Base-by-base conservation (phyloP, 1,139 yeast genomes). In the Candida frijolesensis region DNA sequence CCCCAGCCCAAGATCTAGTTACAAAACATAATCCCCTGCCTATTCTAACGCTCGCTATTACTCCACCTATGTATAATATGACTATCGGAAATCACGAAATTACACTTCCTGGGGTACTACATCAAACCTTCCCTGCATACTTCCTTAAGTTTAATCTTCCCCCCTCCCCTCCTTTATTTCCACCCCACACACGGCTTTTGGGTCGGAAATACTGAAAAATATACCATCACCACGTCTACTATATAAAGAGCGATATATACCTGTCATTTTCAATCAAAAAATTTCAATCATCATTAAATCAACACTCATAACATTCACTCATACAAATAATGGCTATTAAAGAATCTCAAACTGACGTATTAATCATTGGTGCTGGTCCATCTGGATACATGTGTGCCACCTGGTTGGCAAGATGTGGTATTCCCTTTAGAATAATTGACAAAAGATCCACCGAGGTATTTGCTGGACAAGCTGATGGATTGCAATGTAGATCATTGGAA, bases 311-410 rank as follows among this genome's bases (percentile, higher is more conserved):
- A 22, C 16, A 22, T 19, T 12, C 30, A 14, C 16, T 14, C 11
- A 34, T 16, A 39, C 12, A 15, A 41, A 41, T 11, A 19, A 44
- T 44, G 46, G 29, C 46, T 10, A 56, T 53, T 53, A 62, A 54
- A 43, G 57, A 57, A 45, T 60, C 68, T 5, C 52, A 63, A 33
- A 60, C 63, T 14, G 73, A 68, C 53, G 73, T 68, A 7, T 57
- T 68, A 32, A 65, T 68, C 33, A 59, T 69, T 40, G 73, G 73
- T 19, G 74, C 74, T 27, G 73, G 73, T 30, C 73, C 73, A 7
- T 67, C 73, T 10, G 73, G 69, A 9, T 56, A 57, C 45, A 64
- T 63, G 67, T 62, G 64, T 39, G 67, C 68, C 15, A 58, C 57
- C 41, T 63, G 67, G 65, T 59, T 62, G 49, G 67, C 66, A 9